Evolutionary conservation across 805 yeast species (phyloP).

Genomic region (Candida caryicola): DNA sequence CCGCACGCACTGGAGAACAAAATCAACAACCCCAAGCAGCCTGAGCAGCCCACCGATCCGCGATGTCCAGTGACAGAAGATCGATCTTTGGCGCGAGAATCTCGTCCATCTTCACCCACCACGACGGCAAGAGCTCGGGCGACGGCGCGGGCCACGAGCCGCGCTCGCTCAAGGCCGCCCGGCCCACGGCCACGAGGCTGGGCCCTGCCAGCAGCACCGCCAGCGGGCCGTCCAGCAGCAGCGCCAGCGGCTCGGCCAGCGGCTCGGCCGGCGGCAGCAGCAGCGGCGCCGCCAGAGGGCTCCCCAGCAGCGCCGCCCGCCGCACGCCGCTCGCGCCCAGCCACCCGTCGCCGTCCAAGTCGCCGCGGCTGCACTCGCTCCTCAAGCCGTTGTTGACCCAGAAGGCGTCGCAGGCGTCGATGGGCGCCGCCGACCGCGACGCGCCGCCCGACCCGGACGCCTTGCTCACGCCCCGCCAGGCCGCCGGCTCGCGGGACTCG

Average conservation of each 20-base stretch:
- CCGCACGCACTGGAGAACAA: not conserved
- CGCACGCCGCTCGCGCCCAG: not conserved
- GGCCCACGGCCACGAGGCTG: not conserved
- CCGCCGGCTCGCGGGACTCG: not conserved
- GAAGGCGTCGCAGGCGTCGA: constrained; percentile 4
- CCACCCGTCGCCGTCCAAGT: not conserved
- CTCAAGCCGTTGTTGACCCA: constrained; percentile 1
- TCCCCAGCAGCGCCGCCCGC: no score
- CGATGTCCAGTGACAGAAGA: constrained; percentile 11
- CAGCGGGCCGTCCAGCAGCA: not conserved
- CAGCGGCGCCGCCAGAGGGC: not conserved
- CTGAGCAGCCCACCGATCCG: not conserved
- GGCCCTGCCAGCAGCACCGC: not conserved
- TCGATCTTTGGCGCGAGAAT: constrained; percentile 29
- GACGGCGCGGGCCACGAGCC: not conserved
- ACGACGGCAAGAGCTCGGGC: constrained; percentile 1
- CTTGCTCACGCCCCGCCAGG: not conserved
- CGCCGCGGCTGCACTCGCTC: not conserved
- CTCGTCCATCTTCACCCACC: constrained; percentile 26
- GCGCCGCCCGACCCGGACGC: not conserved
- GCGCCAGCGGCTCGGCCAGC: not conserved
- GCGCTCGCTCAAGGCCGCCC: not conserved
- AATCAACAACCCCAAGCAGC: not conserved
- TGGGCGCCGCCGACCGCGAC: not conserved
- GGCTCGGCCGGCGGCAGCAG: not conserved